These are phyloP conservation scores for Boletus reticuloceps DNA, from an alignment of 768 basidiomycete genomes.

Conservation along the genomic window DNA sequence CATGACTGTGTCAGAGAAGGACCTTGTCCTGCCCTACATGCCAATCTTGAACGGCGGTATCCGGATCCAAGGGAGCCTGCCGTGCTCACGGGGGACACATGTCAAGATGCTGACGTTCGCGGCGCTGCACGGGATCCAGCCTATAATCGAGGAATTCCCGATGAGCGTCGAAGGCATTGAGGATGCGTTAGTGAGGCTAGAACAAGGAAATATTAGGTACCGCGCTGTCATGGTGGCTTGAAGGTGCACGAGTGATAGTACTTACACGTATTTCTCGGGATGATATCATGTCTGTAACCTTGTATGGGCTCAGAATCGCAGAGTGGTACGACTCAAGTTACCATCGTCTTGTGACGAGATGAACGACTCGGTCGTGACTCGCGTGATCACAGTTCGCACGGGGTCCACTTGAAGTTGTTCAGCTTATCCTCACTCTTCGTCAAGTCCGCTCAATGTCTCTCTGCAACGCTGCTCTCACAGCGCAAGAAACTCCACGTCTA, in stretches of 20 bases:
- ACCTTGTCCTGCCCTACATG: slow-evolving; percentile 22
- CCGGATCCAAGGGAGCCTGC: slow-evolving; percentile 22
- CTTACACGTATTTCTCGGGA: no score
- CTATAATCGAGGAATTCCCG: slow-evolving; percentile 33
- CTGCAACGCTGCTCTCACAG: slow-evolving; percentile 4
- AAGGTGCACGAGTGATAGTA: neutral
- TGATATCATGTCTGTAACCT: no score
- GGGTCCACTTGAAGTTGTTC: no score
- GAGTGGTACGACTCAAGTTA: no score
- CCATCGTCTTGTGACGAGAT: no score
- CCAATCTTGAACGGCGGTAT: slow-evolving; percentile 15
- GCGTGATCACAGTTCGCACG: no score
- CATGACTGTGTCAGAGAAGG: slow-evolving; percentile 19
- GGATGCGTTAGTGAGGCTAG: slow-evolving; percentile 26
- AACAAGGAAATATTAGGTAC: slow-evolving; percentile 29
- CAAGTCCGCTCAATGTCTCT: no score
- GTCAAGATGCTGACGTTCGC: slow-evolving; percentile 36
- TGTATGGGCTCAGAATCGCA: no score
- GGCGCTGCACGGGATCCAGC: slow-evolving; percentile 26
- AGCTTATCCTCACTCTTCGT: no score
- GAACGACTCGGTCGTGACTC: no score
- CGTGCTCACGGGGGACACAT: slow-evolving; percentile 28
- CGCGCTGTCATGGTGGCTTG: slow-evolving; percentile 27
- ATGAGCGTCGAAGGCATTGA: slow-evolving; percentile 31
- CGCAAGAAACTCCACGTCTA: neutral